These are phyloP conservation scores for Bonia amplexicaulis DNA, from an alignment of 176 grass and related monocot species.

Conservation along the genomic window DNA sequence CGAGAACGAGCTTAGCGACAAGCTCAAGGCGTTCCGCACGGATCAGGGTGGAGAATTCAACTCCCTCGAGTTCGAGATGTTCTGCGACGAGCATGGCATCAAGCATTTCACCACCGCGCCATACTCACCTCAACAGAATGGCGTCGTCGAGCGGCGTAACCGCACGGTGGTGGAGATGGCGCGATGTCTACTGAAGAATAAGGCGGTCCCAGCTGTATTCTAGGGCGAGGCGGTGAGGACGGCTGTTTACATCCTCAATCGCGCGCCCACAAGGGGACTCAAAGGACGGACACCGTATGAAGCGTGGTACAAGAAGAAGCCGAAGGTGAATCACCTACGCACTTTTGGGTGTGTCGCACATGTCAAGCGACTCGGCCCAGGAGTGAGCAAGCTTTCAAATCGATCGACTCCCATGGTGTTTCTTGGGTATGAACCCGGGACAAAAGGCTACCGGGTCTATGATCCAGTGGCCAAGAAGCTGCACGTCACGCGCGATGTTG, in stretches of 20 bases:
- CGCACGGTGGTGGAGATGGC: background rate
- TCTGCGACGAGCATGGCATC: background rate
- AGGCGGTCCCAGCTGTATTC: background rate
- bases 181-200: background rate
- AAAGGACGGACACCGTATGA: no score
- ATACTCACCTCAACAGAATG: background rate
- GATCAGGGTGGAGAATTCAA: background rate
- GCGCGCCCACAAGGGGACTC: no score
- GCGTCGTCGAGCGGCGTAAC: background rate
- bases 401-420: background rate
- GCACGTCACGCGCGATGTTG: background rate
- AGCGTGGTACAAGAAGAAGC: background rate
- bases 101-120: background rate
- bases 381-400: background rate
- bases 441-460: background rate
- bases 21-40: background rate
- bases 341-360: background rate
- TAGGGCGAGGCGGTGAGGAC: background rate
- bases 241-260: no score
- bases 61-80: background rate
- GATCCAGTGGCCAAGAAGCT: background rate
- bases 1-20: accelerated
- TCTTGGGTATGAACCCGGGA: background rate
- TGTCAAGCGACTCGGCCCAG: background rate
- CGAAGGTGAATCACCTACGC: background rate